Percentiles rank a stretch among this genome's conserved stretches.
Evolutionary conservation across 305 asterid species (phyloP).

Genomic region (Fraxinus latifolia): DNA sequence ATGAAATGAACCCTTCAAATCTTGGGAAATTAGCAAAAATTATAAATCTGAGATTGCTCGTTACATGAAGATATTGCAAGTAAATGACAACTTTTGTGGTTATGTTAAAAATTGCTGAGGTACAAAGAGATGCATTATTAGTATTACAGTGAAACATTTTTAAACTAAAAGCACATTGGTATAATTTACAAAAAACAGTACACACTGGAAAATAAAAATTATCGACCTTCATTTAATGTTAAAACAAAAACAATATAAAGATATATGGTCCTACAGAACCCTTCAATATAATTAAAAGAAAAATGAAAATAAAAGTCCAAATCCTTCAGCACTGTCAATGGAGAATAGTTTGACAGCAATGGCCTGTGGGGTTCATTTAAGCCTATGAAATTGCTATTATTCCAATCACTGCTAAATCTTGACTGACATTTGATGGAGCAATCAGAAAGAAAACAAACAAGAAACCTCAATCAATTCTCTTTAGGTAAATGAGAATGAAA

Average conservation of each 20-base stretch:
- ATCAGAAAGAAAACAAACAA: background rate
- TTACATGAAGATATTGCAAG: background rate
- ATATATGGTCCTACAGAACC: background rate
- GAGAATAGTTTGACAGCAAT: background rate
- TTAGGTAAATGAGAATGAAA: background rate
- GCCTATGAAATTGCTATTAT: background rate
- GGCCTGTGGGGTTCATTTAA: background rate
- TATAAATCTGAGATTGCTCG: background rate
- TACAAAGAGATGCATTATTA: background rate
- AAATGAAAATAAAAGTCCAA: background rate
- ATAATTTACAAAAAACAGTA: background rate
- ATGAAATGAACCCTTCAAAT: background rate
- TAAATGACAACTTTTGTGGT: background rate
- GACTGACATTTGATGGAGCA: background rate
- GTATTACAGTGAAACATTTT: background rate
- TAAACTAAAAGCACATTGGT: background rate
- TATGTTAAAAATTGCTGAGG: background rate
- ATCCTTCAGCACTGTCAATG: background rate
- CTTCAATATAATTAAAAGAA: background rate
- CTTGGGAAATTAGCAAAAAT: background rate
- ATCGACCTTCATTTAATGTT: background rate
- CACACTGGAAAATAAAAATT: background rate
- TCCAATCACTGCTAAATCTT: background rate
- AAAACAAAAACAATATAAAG: background rate
- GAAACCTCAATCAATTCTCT: constrained; percentile 3